Evolutionary conservation across 2,329 filamentous ascomycete species (phyloP), one percentile per base, ranked within the genome.

Genomic region (Polytolypa hystricis): DNA sequence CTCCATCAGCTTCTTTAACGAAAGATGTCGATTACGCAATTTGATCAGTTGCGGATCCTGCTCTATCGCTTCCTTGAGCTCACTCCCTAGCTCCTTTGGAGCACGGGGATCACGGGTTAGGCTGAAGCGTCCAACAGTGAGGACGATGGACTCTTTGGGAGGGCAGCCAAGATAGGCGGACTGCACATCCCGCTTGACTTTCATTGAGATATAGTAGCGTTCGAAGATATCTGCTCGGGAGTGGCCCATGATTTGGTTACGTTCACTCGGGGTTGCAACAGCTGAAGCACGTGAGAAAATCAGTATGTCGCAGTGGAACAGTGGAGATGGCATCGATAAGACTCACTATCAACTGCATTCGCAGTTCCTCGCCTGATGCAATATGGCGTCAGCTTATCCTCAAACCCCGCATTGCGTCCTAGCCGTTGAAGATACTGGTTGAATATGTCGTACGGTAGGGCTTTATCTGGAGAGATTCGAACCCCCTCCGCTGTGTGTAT

Each of bases 351-450:
- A 32, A 51, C 34, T 5, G 39, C 39, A 27, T 51, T 50, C 9
- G 40, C 30, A 26, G 14, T 34, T 33, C 42, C 47, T 32, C 41
- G 39, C 33, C 43, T 42, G 41, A 50, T 49, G 31, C 40, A 47
- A 35, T 51, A 50, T 19, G 27, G 41, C 9, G 43, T 49, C 27
- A 48, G 35, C 21, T 35, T 48, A 10, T 51, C 38, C 38, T 47
- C 32, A 9, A 49, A 45, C 34, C 41, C 42, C 3, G 38, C 30
- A 21, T 44, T 40, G 27, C 12, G 20, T 28, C 43, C 41, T 30
- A 50, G 32, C 14, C 45, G 42, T 32, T 42, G 38, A 3, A 51
- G 20, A 28, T 31, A 33, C 33, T 36, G 9, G 17, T 36, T 36
- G 33, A 29, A 36, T 30, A 26, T 29, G 33, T 29, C 33, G 10